Evolutionary conservation across 306 rosid species (phyloP), one percentile per base, ranked within the genome.

Genomic region (Arachis stenosperma): DNA sequence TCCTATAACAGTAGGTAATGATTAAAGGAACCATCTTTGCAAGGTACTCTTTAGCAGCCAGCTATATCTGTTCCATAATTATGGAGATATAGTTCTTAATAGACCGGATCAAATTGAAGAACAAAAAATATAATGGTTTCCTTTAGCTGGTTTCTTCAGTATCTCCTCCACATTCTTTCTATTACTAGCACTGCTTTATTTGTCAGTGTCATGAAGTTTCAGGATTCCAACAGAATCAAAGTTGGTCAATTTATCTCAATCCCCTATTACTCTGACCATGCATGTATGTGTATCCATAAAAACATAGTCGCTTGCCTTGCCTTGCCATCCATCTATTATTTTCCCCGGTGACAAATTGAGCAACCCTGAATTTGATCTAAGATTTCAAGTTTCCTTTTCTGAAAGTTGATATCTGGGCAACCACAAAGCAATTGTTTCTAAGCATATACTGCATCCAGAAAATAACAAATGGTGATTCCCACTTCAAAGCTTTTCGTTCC

Each of bases 21-120:
- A 65, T 56, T 70, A 29, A 66, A 17, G 17, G 9, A 75, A 54
- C 41, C 22, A 43, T 64, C 36, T 54, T 30, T 42, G 30, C 10
- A n/a, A 53, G 50, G 66, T 55, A 65, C 68, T 75, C 7, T 40
- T 50, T 56, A 65, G 79, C 65, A 65, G 72, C 72, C 58, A 43
- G 42, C 42, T 46, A 36, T 27, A 6, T 7, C 67, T 66, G 14
- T 53, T 52, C 46, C 56, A 64, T 51, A 74, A 37, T 65, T 9
- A 9, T 42, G 55, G 42, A 74, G 62, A 62, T 22, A 53, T 22
- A 53, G 71, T 15, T 51, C 14, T 64, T 47, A 53, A 40, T 43
- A 30, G 29, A 51, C 36, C 6, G 1, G 33, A 37, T 63, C 66
- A 65, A 65, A 57, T 56, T 54, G 17, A 56, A 66, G 12, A 56